Evolutionary conservation across 768 basidiomycete genomes (phyloP), one percentile per base, ranked within the genome.

Genomic region (Suillus discolor): DNA sequence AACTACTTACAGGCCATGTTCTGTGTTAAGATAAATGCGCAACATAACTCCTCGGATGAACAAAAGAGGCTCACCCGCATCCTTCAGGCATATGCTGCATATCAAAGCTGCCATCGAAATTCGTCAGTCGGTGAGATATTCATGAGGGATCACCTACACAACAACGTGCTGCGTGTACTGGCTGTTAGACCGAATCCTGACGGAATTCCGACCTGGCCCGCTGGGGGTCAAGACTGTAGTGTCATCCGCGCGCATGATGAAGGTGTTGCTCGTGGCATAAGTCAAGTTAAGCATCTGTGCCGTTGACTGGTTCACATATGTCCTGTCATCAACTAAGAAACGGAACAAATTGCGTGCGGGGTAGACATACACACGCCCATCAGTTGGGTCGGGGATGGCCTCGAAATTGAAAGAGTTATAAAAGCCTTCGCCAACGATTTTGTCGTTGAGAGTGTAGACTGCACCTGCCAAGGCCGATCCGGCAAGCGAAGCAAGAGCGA

Each of bases 181-280:
- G 16, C 71, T 69, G 28, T 73, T 72, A 1, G 73, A 70, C 61
- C 70, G 68, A 34, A 80, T 79, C 16, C 79, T 70, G 62, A 81
- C 73, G 12, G 79, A 80, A 63, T 81, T 75, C 23, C 80, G 71
- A 49, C 79, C 79, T 1, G 75, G 73, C 9, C 73, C 72, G 23
- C 28, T 72, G 7, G 76, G 1, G 3, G 70, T 61, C 49, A 81
- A 72, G 9, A 72, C 65, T 8, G 74, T 74, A 0, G 73, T 78
- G 62, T 79, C 71, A 53, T 80, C 80, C n/a, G 79, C 78, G 6
- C 79, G 79, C 70, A 80, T 69, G 45, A 79, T 69, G 62, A 80
- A 78, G 4, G 71, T 75, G 45, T 75, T 23, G 9, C 63, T 60
- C 2, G 71, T 68, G 5, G 71, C 71, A 53, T 72, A 76, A 1